Evolutionary conservation across 1,139 yeast genomes (phyloP).

Genomic region (Blastobotrys niveus): DNA sequence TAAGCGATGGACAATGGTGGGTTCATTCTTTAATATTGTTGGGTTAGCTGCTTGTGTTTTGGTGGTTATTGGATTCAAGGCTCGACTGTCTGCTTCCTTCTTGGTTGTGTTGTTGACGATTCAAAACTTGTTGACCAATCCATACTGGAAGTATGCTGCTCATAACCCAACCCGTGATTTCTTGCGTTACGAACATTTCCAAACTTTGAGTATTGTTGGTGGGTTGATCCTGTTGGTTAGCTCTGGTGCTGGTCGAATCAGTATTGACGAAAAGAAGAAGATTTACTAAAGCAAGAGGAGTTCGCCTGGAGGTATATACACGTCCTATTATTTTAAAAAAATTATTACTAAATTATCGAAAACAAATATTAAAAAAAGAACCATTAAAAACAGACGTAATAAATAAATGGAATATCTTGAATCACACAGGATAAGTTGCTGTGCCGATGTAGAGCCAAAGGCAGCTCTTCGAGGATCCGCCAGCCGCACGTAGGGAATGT

Average conservation of each 20-base stretch:
- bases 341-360: too few relatives aligned
- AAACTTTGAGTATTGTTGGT: conserved; percentile 90
- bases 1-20: conserved; percentile 65
- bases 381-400: too few relatives aligned
- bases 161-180: conserved; percentile 81
- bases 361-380: too few relatives aligned
- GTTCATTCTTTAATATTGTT: conserved; percentile 58
- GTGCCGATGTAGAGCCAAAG: too few relatives aligned
- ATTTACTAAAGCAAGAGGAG: conserved; percentile 57
- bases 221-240: conserved; percentile 86
- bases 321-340: too few relatives aligned
- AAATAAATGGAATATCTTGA: too few relatives aligned
- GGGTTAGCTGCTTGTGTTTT: conserved; percentile 72
- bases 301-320: too few relatives aligned
- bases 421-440: too few relatives aligned
- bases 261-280: conserved; percentile 94
- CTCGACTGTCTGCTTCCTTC: conserved; percentile 79
- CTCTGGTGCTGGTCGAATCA: conserved; percentile 94
- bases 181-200: conserved; percentile 89
- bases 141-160: conserved; percentile 76
- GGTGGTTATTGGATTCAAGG: conserved; percentile 88
- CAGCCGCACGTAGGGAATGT: too few relatives aligned
- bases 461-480: too few relatives aligned
- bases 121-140: conserved; percentile 76
- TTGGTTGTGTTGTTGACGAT: conserved; percentile 67